A percentile compares a stretch with the other conserved stretches of the same genome.
Conservation (phyloP, 495 filamentous ascomycete genomes). For the Neurospora sp. region DNA sequence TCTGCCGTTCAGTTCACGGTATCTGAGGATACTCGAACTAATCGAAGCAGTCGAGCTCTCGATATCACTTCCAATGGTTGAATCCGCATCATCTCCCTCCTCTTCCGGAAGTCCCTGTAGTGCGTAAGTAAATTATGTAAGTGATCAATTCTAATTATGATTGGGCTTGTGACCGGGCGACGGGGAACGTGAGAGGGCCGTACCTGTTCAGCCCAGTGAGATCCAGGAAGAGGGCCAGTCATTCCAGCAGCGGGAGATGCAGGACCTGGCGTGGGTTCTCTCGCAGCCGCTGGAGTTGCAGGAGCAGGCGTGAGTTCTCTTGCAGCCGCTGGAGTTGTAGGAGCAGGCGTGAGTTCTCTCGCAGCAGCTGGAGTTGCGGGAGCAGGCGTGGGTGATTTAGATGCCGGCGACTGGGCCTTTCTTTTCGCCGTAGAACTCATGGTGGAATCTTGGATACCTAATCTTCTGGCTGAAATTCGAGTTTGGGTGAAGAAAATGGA, state of each 20-base stretch:
- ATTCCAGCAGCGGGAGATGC: background rate
- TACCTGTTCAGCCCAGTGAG: conserved; percentile 2
- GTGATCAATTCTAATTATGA: background rate
- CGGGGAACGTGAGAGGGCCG: background rate
- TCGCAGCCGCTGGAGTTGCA: background rate
- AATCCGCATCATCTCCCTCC: conserved; percentile 25
- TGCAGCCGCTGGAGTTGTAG: conserved; percentile 41
- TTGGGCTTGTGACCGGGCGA: background rate
- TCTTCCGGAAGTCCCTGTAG: background rate
- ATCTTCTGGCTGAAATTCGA: background rate
- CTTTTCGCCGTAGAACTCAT: conserved; percentile 27
- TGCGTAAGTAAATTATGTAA: background rate
- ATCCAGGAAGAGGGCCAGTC: background rate
- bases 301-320: background rate
- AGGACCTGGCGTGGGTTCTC: background rate
- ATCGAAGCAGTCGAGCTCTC: conserved; percentile 33
- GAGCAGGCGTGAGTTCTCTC: background rate
- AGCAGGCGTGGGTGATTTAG: conserved; percentile 50
- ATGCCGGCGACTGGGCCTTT: conserved; percentile 71
- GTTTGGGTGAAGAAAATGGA: background rate
- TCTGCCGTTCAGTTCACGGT: conserved; percentile 29
- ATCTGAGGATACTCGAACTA: conserved; percentile 32
- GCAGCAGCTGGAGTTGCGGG: conserved; percentile 39
- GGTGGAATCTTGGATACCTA: background rate
- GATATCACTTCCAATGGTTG: conserved; percentile 24